Base-by-base conservation (phyloP, 2,329 filamentous ascomycete species). In the Nemania sp. region DNA sequence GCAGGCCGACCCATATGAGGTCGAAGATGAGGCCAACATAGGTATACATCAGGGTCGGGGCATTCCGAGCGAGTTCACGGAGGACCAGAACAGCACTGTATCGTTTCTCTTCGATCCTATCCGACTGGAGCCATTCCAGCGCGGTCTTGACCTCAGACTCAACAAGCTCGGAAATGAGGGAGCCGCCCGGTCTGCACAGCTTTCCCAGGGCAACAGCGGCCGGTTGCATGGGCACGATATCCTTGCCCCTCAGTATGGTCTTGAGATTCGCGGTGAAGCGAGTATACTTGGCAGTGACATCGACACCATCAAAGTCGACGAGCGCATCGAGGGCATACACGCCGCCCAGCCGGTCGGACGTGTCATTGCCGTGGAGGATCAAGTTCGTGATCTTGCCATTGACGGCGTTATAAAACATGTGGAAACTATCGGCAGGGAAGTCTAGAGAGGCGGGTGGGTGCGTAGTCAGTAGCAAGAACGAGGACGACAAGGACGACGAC, bases 81-180 rank as follows among this genome's bases (percentile, higher is more conserved):
- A 99, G 84, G 34, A 97, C 89, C 21, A 99, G 84, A 7, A 97
- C 94, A 17, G 95, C 93, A 60, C 93, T 94, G 73, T 98, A 97
- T 69, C 95, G 87, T 68, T 94, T 86, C 73, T 94, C 94, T 78
- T 99, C 95, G 69, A 96, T 88, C 67, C 94, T 87, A 74, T 98
- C 96, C 50, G 93, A 93, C 73, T 98, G 94, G 59, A 99, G 85
- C 91, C 93, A 98, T 78, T 99, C 95, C 55, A 99, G 82, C 1
- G 96, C 93, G 17, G 92, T 95, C 75, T 97, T 96, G 63, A 98
- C 93, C 77, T 99, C 94, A 56, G 92, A 94, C 73, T 99, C 95
- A 59, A 99, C 95, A 56, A 99, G 81, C 76, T 98, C 94, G 7
- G 94, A 96, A 46, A 96, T 97, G 65, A 98, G 82, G 34, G 95